Conservation (phyloP, 2,329 filamentous ascomycete species). For the Ophiostoma piceae region DNA sequence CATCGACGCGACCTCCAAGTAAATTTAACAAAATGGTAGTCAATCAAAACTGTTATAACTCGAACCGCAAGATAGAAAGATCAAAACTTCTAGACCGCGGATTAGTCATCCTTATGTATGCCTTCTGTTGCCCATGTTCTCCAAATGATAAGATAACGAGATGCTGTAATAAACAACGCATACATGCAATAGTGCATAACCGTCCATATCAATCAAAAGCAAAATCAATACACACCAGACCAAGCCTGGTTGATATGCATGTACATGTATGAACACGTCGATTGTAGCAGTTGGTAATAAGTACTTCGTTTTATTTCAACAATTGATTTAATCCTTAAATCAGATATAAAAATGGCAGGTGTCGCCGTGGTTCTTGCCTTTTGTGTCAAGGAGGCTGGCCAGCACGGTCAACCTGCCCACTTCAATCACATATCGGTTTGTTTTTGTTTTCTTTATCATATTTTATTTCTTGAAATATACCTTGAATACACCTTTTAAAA, state of each 20-base stretch:
- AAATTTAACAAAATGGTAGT: background rate
- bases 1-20: background rate
- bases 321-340: background rate
- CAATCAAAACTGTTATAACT: background rate
- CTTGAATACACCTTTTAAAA: too few species aligned
- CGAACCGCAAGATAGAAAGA: background rate
- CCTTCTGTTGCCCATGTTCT: background rate
- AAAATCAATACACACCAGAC: background rate
- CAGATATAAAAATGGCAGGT: background rate
- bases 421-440: too few species aligned
- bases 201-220: background rate
- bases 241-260: background rate
- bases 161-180: background rate
- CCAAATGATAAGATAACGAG: slow-evolving; percentile 1
- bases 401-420: too few species aligned
- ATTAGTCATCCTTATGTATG: background rate
- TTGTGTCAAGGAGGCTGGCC: background rate
- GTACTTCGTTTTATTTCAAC: too few species aligned
- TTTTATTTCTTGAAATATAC: too few species aligned
- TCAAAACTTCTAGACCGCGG: background rate
- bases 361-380: background rate
- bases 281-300: background rate
- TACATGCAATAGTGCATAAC: background rate
- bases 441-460: too few species aligned
- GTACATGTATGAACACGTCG: slow-evolving; percentile 8